Evolutionary conservation across 2,329 filamentous ascomycete genomes (phyloP), one percentile per base, ranked within the genome.

Genomic region (Chaetomium sp.): DNA sequence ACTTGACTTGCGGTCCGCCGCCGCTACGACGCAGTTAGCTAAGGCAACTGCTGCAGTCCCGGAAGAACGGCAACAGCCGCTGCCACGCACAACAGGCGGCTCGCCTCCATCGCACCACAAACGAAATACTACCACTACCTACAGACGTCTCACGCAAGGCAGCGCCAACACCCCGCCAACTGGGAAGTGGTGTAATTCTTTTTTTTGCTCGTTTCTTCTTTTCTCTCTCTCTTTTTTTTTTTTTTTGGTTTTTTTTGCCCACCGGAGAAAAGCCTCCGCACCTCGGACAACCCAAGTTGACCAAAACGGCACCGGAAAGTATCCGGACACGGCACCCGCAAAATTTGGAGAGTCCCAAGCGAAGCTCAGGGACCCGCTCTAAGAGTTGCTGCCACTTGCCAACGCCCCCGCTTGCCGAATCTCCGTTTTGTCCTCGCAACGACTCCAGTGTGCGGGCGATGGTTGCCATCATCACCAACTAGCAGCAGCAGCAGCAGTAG

Each of bases 381-480:
- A 31, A 25, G 29, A 19, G n/a, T 29, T 56, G 47, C 42, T 51
- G 57, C 42, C 55, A 55, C n/a, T 51, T 31, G 53, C 47, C 38
- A 35, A 60, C 60, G 38, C 58, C 65, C 63, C 63, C 65, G 66
- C 66, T 64, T 65, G 65, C 62, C 66, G 60, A 66, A 47, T 61
- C 62, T 59, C 58, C 13, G 21, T 64, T 60, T 59, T 57, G 35
- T 53, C 51, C 56, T 60, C 55, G 27, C 45, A 33, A 31, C 56
- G 23, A 38, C 38, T 29, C 56, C 19, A 38, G 56, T 29, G 35
- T 62, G 62, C 50, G 63, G 55, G 60, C 60, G 57, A 67, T 65
- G 67, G 51, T 63, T 67, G 31, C 38, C 10, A 42, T 45, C 12
- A 45, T 38, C 59, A 57, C 6, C 50, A 38, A 42, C 6, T 10